Evolutionary conservation across 208 protist genomes (phyloP), one percentile per base, ranked within the genome.

Genomic region (Borovskyia barvae): DNA sequence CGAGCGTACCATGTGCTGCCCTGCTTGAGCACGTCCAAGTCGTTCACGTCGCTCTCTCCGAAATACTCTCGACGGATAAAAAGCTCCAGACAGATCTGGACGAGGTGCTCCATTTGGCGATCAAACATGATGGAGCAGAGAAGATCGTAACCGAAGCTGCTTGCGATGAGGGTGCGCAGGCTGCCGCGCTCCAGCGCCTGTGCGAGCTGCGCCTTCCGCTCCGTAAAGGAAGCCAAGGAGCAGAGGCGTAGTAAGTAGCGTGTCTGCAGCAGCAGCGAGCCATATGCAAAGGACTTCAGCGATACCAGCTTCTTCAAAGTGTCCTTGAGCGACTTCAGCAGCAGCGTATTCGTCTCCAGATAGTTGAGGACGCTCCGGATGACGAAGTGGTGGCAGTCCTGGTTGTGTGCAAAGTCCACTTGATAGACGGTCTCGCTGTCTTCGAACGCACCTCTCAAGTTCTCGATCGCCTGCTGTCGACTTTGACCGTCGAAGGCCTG

Each of bases 1-100:
- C 58, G 80, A 40, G 68, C 75, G 41, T 77, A 82, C 82, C 85
- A 92, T 39, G 51, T 77, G 19, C 62, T 57, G 25, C 65, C 63
- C 46, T 51, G 32, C 49, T 69, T 60, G 58, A 77, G 88, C 20
- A 90, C 78, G 58, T 93, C 86, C 20, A 93, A 65, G 56, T 74
- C 70, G 14, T 58, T 70, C 48, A 93, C 58, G 12, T 63, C 47
- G 57, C 66, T 62, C 39, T 90, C 75, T 28, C 87, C 77, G 59
- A 87, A 89, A 69, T 87, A 82, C 58, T 92, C 81, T 35, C 87
- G 85, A 28, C 77, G 85, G 41, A 97, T 82, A 46, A 84, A 86
- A 8, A 90, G 51, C 59, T 89, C 84, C 33, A 87, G 70, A 51
- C 88, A 84, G 14, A 86, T 33, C 56, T 90, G 87, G 33, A 66